Evolutionary conservation across 805 yeast species (phyloP).

Genomic region (Wickerhamiella alocasiicola): DNA sequence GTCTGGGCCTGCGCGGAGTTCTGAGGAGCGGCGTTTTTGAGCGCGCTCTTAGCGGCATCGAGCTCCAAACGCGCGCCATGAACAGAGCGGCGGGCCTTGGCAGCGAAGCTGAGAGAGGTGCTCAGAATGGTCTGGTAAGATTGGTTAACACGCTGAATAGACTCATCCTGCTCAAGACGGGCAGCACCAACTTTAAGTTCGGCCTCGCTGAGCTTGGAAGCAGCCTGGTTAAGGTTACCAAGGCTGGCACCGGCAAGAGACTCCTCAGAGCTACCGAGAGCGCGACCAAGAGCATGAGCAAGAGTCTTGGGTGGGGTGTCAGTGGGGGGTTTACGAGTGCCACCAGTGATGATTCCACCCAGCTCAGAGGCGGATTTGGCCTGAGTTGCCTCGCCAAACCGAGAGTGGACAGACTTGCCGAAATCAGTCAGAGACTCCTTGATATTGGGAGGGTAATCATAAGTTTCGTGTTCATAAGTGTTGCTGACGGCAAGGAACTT

Average conservation of each 20-base stretch:
- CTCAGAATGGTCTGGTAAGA: slow-evolving; percentile 51
- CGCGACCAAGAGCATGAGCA: slow-evolving; percentile 69
- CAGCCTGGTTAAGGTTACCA: slow-evolving; percentile 47
- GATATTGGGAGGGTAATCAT: slow-evolving; percentile 70
- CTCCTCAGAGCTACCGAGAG: slow-evolving; percentile 30
- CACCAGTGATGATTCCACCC: slow-evolving; percentile 45
- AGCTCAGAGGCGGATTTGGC: slow-evolving; percentile 75
- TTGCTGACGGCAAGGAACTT: slow-evolving; percentile 42
- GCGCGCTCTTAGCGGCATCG: slow-evolving; percentile 56
- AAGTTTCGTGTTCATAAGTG: slow-evolving; percentile 60
- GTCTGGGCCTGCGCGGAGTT: slow-evolving; percentile 64
- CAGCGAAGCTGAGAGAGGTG: slow-evolving; percentile 48
- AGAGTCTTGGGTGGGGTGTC: slow-evolving; percentile 58
- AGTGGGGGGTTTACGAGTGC: slow-evolving; percentile 35
- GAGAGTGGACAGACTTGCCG: slow-evolving; percentile 49
- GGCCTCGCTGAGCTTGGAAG: slow-evolving; percentile 54
- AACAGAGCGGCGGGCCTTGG: slow-evolving; percentile 58
- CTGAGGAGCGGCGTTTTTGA: slow-evolving; percentile 40
- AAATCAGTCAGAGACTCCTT: slow-evolving; percentile 66
- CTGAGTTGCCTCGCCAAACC: slow-evolving; percentile 53
- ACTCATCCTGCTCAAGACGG: slow-evolving; percentile 67
- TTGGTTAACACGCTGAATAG: slow-evolving; percentile 58
- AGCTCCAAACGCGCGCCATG: slow-evolving; percentile 66
- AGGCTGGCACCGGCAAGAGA: slow-evolving; percentile 32
- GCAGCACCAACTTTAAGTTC: slow-evolving; percentile 71